phyloP scores from a whole-genome alignment of 73 alveolate genomes.

The Diophrys appendiculata region DNA sequence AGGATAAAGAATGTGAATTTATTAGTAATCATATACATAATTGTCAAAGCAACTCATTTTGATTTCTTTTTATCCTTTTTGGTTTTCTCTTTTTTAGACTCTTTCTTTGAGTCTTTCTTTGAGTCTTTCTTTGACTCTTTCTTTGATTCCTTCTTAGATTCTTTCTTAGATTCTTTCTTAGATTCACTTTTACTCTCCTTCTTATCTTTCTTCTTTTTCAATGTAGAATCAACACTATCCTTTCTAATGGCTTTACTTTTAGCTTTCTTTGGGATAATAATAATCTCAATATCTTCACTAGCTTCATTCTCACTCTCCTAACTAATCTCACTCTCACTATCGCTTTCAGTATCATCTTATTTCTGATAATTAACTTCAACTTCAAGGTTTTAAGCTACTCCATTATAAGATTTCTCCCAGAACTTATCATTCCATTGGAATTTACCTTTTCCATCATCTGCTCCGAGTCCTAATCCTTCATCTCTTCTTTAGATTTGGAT shows the following conservation, averaged over 20 bases:
- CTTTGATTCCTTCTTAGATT: too few species aligned
- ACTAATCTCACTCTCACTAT: too few species aligned
- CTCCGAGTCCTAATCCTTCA: slow-evolving; percentile 64
- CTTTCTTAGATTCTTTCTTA: neutral
- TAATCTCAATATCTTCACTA: too few species aligned
- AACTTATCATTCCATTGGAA: slow-evolving; percentile 63
- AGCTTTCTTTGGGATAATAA: slow-evolving; percentile 6
- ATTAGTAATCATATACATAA: too few species aligned
- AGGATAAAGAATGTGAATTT: too few species aligned
- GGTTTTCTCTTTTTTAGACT: too few species aligned
- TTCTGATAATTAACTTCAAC: too few species aligned
- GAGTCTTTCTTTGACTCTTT: too few species aligned
- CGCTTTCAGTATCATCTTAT: too few species aligned
- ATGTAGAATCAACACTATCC: neutral
- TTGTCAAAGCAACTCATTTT: too few species aligned
- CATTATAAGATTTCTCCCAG: slow-evolving; percentile 63
- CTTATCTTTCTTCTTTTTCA: slow-evolving; percentile 1
- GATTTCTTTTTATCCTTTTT: neutral
- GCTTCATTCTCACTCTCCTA: too few species aligned
- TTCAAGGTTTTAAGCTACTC: slow-evolving; percentile 32
- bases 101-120: too few species aligned
- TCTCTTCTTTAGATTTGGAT: slow-evolving; percentile 54
- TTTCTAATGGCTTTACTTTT: neutral
- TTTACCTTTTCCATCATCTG: slow-evolving; percentile 12
- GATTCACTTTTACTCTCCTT: neutral